Conservation (phyloP, 768 basidiomycete species). For the Collybia sordida region DNA sequence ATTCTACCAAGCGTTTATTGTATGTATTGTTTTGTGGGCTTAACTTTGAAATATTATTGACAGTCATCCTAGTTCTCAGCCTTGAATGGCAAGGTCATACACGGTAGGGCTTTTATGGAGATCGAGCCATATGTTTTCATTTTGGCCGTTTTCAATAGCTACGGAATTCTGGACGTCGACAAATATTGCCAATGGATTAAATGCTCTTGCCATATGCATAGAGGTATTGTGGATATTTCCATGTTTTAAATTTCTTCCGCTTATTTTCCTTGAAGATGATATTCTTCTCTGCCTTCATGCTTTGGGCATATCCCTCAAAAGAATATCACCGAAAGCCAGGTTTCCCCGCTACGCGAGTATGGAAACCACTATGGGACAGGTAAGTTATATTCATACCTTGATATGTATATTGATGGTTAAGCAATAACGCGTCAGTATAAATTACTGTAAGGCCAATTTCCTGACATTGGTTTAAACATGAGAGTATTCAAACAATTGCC, state of each 20-base stretch:
- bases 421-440: conserved; percentile 20
- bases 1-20: conserved; percentile 79
- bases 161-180: conserved; percentile 79
- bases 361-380: conserved; percentile 71
- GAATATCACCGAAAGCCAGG: conserved; percentile 56
- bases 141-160: conserved; percentile 28
- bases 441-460: conserved; percentile 19
- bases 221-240: conserved; percentile 48
- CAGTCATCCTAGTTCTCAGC: conserved; percentile 51
- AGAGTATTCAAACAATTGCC: not conserved
- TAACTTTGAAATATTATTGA: not conserved
- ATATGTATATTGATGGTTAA: not conserved
- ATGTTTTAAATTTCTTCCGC: not conserved
- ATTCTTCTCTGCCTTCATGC: conserved; percentile 71
- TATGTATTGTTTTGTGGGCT: conserved; percentile 29
- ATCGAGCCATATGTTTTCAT: conserved; percentile 1
- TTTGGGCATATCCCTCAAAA: conserved; percentile 72
- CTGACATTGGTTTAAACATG: too few relatives aligned
- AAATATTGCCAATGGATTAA: conserved; percentile 81
- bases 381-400: conserved; percentile 29
- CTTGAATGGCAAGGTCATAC: conserved; percentile 66
- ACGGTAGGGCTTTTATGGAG: conserved; percentile 36
- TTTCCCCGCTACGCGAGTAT: conserved; percentile 47
- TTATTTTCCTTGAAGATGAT: conserved; percentile 60
- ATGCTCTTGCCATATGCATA: conserved; percentile 75